A percentile compares a stretch with the other conserved stretches of the same genome.
Evolutionary conservation across 2,329 filamentous ascomycete species (phyloP).

Genomic region (Aspergillus persii): DNA sequence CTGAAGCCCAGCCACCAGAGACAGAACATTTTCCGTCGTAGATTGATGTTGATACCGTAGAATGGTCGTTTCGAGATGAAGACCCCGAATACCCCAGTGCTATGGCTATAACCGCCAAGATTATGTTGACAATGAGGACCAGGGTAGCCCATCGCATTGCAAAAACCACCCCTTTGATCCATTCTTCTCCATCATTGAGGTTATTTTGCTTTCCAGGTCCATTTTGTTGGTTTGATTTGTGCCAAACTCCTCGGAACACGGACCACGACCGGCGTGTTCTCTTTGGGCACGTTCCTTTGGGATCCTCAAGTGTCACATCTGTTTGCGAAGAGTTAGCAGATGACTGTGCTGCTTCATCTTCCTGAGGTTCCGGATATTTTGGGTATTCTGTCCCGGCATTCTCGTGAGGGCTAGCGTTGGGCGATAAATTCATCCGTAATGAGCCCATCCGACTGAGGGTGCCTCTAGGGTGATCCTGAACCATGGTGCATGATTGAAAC

Average conservation of each 20-base stretch:
- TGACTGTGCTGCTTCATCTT: not conserved
- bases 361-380: not conserved
- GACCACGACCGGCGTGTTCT: not conserved
- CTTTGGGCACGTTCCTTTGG: not conserved
- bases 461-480: not conserved
- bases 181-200: slow-evolving; percentile 1
- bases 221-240: not conserved
- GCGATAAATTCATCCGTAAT: not conserved
- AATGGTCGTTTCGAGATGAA: not conserved
- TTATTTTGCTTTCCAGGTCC: not conserved
- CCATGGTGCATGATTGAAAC: not conserved
- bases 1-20: slow-evolving; percentile 10
- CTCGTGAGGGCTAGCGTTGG: not conserved
- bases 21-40: slow-evolving; percentile 12
- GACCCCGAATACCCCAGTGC: slow-evolving; percentile 3
- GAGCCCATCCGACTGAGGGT: no score
- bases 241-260: not conserved
- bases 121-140: slow-evolving; percentile 8
- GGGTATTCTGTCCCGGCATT: not conserved
- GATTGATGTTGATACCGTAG: not conserved
- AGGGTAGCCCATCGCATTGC: slow-evolving; percentile 2
- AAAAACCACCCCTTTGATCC: slow-evolving; percentile 10
- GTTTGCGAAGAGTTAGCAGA: not conserved
- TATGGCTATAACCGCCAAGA: slow-evolving; percentile 9
- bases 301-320: not conserved